Evolutionary conservation across 2,329 filamentous ascomycete species (phyloP), one percentile per base, ranked within the genome.

Genomic region (Fusarium graminum): DNA sequence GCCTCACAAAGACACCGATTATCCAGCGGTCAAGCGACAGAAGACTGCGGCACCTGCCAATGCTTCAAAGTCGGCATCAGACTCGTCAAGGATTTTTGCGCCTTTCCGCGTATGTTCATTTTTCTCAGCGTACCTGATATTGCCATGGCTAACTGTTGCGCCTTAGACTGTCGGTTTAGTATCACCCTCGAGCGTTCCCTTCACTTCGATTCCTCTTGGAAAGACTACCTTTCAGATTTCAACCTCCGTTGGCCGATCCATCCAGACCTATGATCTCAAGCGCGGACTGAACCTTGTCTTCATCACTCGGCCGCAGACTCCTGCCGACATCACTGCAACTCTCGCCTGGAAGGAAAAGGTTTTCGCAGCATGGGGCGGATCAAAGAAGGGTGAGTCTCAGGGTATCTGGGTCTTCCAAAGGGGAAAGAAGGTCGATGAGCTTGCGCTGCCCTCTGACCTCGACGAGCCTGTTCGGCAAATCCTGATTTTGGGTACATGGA

Each of bases 151-250:
- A 30, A 57, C 30, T 22, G 3, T 49, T 59, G 55, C 52, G 25
- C 45, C 25, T 28, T 75, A 97, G 92, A 97, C 94, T 44, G 87
- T 99, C 68, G 95, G 95, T 16, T 85, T 99, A 30, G 93, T 99
- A 3, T 97, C 95, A 7, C 93, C 95, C 1, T 97, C 94, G 4
- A 80, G 84, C 46, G 93, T 97, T 1, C 94, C 95, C 0, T 98
- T 99, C 75, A 94, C 94, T 3, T 91, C 91, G 7, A 86, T 96
- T 30, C 92, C 94, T 1, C 84, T 97, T 16, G 95, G 95, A 58
- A 97, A 97, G 80, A 94, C 92, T 1, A 97, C 93, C 5, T 99
- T 97, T 76, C 95, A 99, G 77, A 93, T 99, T 78, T 98, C 95
- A 32, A 99, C 95, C 29, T 98, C 93, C 0, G 92, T 96, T 63